Conservation (phyloP, 768 basidiomycete species). For the Lentinus brumalis region DNA sequence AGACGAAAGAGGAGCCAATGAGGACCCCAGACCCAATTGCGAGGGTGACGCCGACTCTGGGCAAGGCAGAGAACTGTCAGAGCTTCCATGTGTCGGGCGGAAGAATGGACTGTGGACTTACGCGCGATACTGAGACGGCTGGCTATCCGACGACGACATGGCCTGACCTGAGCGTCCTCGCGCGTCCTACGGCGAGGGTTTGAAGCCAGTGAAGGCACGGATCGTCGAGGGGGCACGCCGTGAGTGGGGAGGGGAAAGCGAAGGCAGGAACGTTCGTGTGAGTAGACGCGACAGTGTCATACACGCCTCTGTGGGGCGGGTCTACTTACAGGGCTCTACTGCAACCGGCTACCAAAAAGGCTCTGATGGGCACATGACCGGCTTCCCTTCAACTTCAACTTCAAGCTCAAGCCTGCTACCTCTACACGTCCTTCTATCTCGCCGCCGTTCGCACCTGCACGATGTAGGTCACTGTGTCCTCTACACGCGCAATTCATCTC, state of each 20-base stretch:
- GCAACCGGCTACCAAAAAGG: too few species aligned
- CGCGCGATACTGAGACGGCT: constrained; percentile 9
- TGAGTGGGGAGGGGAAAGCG: neutral
- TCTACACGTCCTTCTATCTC: too few species aligned
- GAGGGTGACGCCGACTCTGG: constrained; percentile 34
- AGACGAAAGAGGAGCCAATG: constrained; percentile 52
- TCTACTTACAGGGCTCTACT: too few species aligned
- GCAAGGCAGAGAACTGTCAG: neutral
- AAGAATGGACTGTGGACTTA: neutral
- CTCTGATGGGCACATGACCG: too few species aligned
- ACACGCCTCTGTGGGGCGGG: neutral
- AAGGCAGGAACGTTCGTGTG: neutral
- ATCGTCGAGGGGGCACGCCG: neutral
- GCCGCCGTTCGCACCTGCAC: too few species aligned
- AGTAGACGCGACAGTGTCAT: neutral
- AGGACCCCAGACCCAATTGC: constrained; percentile 47
- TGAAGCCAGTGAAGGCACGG: neutral
- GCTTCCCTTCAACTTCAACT: too few species aligned
- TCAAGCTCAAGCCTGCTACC: too few species aligned
- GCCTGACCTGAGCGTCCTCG: neutral
- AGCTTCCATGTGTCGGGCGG: neutral
- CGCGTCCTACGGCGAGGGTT: neutral
- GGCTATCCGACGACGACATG: neutral
- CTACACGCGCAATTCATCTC: too few species aligned
- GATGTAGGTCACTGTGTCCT: too few species aligned